Evolutionary conservation across 164 flowering plant species (phyloP).

Genomic region (Piper betle): DNA sequence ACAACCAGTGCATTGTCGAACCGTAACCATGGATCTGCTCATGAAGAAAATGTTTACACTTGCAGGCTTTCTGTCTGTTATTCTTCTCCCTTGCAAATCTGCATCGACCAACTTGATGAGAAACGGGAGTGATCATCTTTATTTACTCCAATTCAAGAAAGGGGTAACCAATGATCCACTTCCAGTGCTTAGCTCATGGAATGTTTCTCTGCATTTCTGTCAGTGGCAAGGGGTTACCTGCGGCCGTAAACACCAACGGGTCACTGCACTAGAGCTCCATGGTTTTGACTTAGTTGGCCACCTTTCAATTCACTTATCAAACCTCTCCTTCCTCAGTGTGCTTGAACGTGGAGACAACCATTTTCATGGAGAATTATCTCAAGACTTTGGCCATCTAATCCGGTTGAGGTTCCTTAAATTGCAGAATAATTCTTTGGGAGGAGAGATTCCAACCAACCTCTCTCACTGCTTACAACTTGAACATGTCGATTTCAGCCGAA

Average conservation of each 20-base stretch:
- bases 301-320: slow-evolving; percentile 9
- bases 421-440: slow-evolving; percentile 8
- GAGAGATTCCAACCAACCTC: slow-evolving; percentile 14
- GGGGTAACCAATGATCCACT: slow-evolving; percentile 14
- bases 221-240: slow-evolving; percentile 27
- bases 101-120: background rate
- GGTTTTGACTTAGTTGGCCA: slow-evolving; percentile 8
- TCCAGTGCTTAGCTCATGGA: slow-evolving; percentile 23
- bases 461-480: slow-evolving; percentile 2
- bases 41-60: too few species aligned
- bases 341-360: slow-evolving; percentile 9
- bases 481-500: slow-evolving; percentile 2
- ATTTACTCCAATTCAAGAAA: slow-evolving; percentile 12
- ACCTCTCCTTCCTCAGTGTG: slow-evolving; percentile 12
- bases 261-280: slow-evolving; percentile 9
- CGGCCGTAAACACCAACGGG: slow-evolving; percentile 7
- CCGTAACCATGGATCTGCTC: too few species aligned
- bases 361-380: slow-evolving; percentile 7
- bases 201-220: slow-evolving; percentile 18
- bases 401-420: slow-evolving; percentile 3
- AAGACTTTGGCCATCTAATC: slow-evolving; percentile 3
- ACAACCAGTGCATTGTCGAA: too few species aligned
- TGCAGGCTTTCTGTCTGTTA: too few species aligned
- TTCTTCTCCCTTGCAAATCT: too few species aligned
- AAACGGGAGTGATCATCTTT: slow-evolving; percentile 4